phyloP scores from a whole-genome alignment of 768 basidiomycete genomes.

The Leccinellum rugosiceps region DNA sequence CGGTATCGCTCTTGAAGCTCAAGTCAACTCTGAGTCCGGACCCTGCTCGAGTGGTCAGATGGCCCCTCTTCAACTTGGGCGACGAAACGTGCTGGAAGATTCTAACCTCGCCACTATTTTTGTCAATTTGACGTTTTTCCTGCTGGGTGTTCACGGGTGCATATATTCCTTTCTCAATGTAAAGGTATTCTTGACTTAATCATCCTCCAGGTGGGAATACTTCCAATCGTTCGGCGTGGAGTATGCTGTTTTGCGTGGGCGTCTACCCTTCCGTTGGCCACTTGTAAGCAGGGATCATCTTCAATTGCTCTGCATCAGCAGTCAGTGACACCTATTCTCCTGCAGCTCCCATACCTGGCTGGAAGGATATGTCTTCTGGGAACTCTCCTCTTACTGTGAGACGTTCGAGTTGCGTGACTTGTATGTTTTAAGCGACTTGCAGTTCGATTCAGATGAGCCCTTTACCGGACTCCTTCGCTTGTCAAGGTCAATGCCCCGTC shows the following conservation, averaged over 20 bases:
- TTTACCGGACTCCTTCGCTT: background rate
- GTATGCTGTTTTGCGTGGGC: slow-evolving; percentile 17
- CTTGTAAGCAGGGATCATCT: slow-evolving; percentile 19
- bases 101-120: background rate
- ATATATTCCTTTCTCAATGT: background rate
- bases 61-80: slow-evolving; percentile 9
- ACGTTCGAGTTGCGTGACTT: background rate
- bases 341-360: slow-evolving; percentile 24
- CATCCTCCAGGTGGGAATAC: slow-evolving; percentile 24
- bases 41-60: slow-evolving; percentile 1
- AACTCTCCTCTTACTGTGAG: slow-evolving; percentile 15
- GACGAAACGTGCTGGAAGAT: slow-evolving; percentile 13
- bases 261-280: slow-evolving; percentile 23
- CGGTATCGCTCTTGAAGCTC: background rate
- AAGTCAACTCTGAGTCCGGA: no score
- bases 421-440: background rate
- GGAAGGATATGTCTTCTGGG: slow-evolving; percentile 18
- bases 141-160: slow-evolving; percentile 21
- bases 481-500: slow-evolving; percentile 18
- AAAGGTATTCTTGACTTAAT: background rate
- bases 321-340: background rate
- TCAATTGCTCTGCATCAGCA: background rate
- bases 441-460: slow-evolving; percentile 6
- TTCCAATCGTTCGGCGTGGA: slow-evolving; percentile 17
- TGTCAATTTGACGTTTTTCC: slow-evolving; percentile 6